A percentile compares a stretch with the other conserved stretches of the same genome.
phyloP scores from a whole-genome alignment of 108 stramenopile genomes.

The Pseudonitzschia delicatissima region DNA sequence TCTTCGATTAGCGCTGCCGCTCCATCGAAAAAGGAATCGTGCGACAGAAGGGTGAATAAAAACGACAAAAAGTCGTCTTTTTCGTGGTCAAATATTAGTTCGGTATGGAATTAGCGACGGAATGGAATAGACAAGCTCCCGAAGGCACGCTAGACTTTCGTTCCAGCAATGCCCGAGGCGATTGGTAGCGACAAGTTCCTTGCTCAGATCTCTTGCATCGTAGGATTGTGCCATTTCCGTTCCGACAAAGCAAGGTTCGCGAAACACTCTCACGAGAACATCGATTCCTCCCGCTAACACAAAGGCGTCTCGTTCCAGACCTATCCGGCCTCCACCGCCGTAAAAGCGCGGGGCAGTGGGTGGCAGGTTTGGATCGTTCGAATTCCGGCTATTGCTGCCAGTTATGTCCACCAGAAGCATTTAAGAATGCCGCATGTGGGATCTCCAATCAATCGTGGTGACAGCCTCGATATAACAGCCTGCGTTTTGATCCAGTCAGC shows the following conservation, averaged over 20 bases:
- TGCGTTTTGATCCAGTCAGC: constrained; percentile 61
- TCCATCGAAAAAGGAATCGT: constrained; percentile 62
- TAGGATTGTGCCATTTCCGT: constrained; percentile 33
- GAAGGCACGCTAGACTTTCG: constrained; percentile 53
- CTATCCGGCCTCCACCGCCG: constrained; percentile 51
- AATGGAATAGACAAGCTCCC: constrained; percentile 54
- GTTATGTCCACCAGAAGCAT: neutral
- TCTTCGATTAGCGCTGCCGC: constrained; percentile 74
- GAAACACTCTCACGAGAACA: constrained; percentile 41
- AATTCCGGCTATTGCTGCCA: neutral
- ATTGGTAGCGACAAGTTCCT: constrained; percentile 31
- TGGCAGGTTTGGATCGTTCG: constrained; percentile 44
- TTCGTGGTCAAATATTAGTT: constrained; percentile 28
- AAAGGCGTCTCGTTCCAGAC: constrained; percentile 61
- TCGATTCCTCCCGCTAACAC: constrained; percentile 43
- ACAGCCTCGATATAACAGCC: constrained; percentile 40
- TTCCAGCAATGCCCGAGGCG: constrained; percentile 58
- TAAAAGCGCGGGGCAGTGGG: constrained; percentile 41
- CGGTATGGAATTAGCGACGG: constrained; percentile 46
- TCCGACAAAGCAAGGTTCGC: constrained; percentile 53
- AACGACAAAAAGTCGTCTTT: constrained; percentile 48
- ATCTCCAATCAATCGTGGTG: constrained; percentile 60
- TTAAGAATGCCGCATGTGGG: constrained; percentile 17
- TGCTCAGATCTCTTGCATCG: constrained; percentile 50
- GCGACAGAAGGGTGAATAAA: constrained; percentile 62